Base-by-base conservation (phyloP, 106 monocot species). In the Alisma plantagoaquatica region DNA sequence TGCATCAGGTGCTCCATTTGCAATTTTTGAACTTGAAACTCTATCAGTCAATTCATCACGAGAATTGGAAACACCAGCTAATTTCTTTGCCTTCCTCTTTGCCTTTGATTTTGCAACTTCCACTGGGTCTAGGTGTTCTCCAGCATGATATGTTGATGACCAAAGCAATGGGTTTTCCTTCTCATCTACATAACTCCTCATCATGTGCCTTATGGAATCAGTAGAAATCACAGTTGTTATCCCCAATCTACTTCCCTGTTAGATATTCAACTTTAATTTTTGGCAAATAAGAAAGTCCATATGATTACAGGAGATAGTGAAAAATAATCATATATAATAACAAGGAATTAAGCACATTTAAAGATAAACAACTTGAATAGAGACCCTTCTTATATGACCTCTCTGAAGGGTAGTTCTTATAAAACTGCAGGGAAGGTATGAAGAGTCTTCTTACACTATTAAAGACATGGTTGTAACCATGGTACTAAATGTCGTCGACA, bases 121-220 rank as follows among this genome's bases (percentile, higher is more conserved):
- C 29, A 81, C 68, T n/a, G 80, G 75, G 66, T 91, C 91, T 41
- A 91, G 63, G 71, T 66, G 75, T 56, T 91, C 91, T 25, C 91
- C 91, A 16, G 91, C 91, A 78, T 91, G 91, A 72, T 91, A 91
- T 35, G 91, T 91, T 52, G 91, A 91, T 35, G 91, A 74, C 84
- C 81, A 91, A 29, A 91, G 80, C 22, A 91, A 81, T 14, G 84
- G 81, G 53, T 81, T 91, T 75, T 91, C 57, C 17, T 77, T 70
- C 68, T 91, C 84, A 69, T 70, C 75, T 14, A 59, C 77, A 70
- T 75, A 91, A 56, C 91, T 81, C n/a, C 91, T 62, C 91, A 91
- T 84, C 91, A 91, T 91, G 54, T 91, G 91, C 18, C 91, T 66
- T 54, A 91, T 84, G 29, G 91, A 91, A 72, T 91, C 91, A 8